These are phyloP conservation scores for Raddia guianensis DNA, from an alignment of 176 grass and related monocot species.

Conservation along the genomic window DNA sequence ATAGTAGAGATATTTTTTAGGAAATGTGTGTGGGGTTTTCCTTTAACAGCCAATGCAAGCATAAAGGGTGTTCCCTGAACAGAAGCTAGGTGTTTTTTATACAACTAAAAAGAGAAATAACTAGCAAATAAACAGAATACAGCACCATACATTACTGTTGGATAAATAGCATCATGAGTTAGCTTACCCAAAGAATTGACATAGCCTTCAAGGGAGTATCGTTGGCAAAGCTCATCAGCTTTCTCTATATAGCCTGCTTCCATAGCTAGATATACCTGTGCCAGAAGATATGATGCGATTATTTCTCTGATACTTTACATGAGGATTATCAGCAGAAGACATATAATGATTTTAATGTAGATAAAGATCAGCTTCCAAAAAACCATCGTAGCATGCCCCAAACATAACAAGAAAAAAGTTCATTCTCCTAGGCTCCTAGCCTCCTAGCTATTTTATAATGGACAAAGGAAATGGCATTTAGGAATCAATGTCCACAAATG, in stretches of 20 bases:
- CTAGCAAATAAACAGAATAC: slow-evolving; percentile 23
- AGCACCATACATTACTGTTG: slow-evolving; percentile 4
- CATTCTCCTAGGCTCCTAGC: neutral
- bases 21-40: neutral
- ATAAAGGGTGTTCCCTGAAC: neutral
- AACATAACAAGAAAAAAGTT: neutral
- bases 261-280: slow-evolving; percentile 90
- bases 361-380: neutral
- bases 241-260: slow-evolving; percentile 97
- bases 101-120: neutral
- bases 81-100: slow-evolving; percentile 22
- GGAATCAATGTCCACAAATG: slow-evolving; percentile 24
- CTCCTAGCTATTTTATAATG: neutral
- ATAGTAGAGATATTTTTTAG: no score
- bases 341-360: neutral
- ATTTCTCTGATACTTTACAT: neutral
- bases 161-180: slow-evolving; percentile 12
- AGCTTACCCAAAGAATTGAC: slow-evolving; percentile 73
- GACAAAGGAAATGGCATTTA: neutral
- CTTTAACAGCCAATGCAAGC: slow-evolving; percentile 33
- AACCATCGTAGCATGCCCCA: neutral
- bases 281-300: slow-evolving; percentile 11
- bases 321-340: neutral
- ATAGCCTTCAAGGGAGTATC: slow-evolving; percentile 86
- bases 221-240: slow-evolving; percentile 82